phyloP scores from a whole-genome alignment of 2,329 filamentous ascomycete species.

The Verticillium longisporum region DNA sequence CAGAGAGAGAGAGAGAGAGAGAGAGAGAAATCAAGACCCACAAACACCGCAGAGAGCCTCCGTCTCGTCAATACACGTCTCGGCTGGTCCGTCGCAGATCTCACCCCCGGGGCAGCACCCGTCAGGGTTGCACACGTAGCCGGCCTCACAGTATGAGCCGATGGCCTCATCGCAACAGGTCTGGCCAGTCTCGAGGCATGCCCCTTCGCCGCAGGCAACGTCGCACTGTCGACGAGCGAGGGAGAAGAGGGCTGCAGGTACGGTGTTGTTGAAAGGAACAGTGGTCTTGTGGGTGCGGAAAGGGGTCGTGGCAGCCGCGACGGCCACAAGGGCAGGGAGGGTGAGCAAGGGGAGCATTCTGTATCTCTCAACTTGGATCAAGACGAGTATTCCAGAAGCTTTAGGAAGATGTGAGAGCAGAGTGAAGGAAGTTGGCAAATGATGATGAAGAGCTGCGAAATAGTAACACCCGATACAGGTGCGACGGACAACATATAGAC shows the following conservation, averaged over 20 bases:
- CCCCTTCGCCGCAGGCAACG: not conserved
- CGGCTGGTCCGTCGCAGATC: not conserved
- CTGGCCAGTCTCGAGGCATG: not conserved
- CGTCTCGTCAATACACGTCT: not conserved
- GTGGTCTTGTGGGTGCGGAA: not conserved
- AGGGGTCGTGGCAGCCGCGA: not conserved
- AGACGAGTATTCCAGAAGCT: too few species aligned
- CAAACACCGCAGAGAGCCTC: not conserved
- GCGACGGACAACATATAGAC: not conserved
- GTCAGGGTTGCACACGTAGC: not conserved
- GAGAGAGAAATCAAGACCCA: not conserved
- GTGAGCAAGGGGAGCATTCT: not conserved
- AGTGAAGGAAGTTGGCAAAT: too few species aligned
- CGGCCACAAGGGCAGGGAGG: not conserved
- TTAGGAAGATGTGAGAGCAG: too few species aligned
- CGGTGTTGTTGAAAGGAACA: not conserved
- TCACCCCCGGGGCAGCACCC: slow-evolving; percentile 1
- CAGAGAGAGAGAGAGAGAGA: too few species aligned
- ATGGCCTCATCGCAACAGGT: not conserved
- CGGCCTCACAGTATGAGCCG: not conserved
- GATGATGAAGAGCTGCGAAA: too few species aligned
- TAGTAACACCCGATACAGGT: too few species aligned
- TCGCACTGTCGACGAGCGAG: not conserved
- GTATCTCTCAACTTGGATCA: not conserved
- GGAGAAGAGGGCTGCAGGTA: not conserved